Conservation (phyloP, 139 green algal genomes). For the Edaphochlamys debaryana region DNA sequence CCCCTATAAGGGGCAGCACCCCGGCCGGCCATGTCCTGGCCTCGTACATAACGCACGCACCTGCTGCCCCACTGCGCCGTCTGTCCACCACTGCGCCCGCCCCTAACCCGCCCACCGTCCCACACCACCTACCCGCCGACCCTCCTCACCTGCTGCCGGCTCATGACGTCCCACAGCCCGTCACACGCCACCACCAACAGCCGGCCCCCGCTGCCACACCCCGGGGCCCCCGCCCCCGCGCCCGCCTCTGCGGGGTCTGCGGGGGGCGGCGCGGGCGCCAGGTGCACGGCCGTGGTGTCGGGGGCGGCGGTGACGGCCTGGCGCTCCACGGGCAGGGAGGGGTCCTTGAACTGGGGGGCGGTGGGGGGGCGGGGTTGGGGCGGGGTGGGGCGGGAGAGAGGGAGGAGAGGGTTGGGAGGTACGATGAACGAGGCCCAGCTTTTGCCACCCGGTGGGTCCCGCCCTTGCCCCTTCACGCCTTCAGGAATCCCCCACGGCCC, state of each 20-base stretch:
- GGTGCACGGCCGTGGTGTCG: conserved; percentile 42
- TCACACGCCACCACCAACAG: conserved; percentile 78
- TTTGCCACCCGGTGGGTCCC: too few species aligned
- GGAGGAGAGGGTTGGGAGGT: background rate
- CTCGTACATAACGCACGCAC: background rate
- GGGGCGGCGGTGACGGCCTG: conserved; percentile 70
- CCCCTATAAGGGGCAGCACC: too few species aligned
- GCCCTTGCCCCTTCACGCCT: too few species aligned
- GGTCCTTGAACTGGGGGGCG: conserved; percentile 56
- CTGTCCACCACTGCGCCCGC: too few species aligned
- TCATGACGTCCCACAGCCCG: conserved; percentile 79
- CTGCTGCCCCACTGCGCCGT: background rate
- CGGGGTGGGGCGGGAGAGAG: background rate
- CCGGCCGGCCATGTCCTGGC: too few species aligned
- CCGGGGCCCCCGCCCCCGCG: conserved; percentile 37
- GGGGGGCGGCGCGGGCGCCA: conserved; percentile 22
- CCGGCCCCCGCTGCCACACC: conserved; percentile 30
- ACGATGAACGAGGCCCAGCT: too few species aligned
- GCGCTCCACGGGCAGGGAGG: conserved; percentile 49
- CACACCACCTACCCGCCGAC: too few species aligned
- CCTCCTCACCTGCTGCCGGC: conserved; percentile 42
- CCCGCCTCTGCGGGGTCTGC: conserved; percentile 34
- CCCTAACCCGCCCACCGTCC: too few species aligned
- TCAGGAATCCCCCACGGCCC: too few species aligned
- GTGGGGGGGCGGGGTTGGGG: too few species aligned